Percentiles rank a stretch among this genome's conserved stretches.
These are phyloP conservation scores for Puccinia brachypodii DNA, from an alignment of 1,284 basidiomycete species.

Conservation along the genomic window DNA sequence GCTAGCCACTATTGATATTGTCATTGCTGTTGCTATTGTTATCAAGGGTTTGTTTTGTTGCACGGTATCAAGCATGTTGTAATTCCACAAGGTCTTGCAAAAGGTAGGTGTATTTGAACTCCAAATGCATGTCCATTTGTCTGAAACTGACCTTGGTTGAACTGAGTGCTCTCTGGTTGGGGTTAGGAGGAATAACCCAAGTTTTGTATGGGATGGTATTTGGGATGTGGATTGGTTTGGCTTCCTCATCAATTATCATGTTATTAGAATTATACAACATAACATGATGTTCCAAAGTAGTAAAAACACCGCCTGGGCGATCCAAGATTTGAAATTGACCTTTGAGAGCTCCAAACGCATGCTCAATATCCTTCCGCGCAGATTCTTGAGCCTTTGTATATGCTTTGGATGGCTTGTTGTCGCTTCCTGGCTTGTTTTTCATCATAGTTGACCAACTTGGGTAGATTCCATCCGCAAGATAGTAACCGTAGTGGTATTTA, in stretches of 20 bases:
- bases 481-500: constrained; percentile 28
- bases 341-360: background rate
- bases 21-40: background rate
- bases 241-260: constrained; percentile 5
- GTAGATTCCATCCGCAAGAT: constrained; percentile 14
- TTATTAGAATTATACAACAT: constrained; percentile 1
- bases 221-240: background rate
- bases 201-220: background rate
- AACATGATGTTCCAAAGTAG: background rate
- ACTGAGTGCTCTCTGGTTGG: background rate
- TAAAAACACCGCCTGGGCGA: background rate
- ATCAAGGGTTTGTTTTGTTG: background rate
- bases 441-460: background rate
- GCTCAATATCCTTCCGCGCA: background rate
- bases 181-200: background rate
- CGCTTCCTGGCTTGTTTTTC: background rate
- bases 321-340: constrained; percentile 5
- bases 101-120: background rate
- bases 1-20: background rate
- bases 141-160: background rate
- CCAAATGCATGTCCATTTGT: background rate
- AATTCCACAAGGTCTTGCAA: background rate
- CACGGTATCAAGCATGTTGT: background rate
- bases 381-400: background rate
- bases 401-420: background rate